phyloP scores from a whole-genome alignment of 2,329 filamentous ascomycete species.

The Triangularia verruculosa region DNA sequence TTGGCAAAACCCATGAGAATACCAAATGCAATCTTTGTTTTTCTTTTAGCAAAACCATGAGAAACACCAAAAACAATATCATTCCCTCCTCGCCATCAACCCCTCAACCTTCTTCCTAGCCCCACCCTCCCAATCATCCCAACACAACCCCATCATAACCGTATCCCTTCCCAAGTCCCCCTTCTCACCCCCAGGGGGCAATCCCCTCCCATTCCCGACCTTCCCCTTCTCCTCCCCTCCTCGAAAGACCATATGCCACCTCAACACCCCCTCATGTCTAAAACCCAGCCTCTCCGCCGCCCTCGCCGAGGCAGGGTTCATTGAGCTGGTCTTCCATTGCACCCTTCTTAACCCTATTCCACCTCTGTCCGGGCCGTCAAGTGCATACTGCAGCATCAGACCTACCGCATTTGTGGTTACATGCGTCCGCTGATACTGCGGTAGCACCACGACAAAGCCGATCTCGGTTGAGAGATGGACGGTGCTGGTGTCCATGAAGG shows the following conservation, averaged over 20 bases:
- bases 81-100: conserved; percentile 25
- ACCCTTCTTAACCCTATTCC: conserved; percentile 32
- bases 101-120: conserved; percentile 20
- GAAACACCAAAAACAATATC: neutral
- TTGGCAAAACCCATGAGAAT: too few relatives aligned
- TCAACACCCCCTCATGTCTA: conserved; percentile 31
- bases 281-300: conserved; percentile 37
- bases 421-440: conserved; percentile 35
- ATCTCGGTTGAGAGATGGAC: conserved; percentile 29
- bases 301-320: conserved; percentile 28
- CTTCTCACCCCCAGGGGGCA: conserved; percentile 26
- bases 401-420: conserved; percentile 36
- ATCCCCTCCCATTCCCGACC: conserved; percentile 26
- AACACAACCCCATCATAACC: conserved; percentile 29
- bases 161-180: conserved; percentile 31
- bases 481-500: conserved; percentile 27
- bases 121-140: conserved; percentile 31
- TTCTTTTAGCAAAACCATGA: too few relatives aligned
- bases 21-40: too few relatives aligned
- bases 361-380: conserved; percentile 18
- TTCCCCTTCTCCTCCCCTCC: conserved; percentile 26
- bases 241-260: conserved; percentile 33
- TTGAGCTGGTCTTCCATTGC: conserved; percentile 34
- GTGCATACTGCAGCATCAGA: conserved; percentile 33
- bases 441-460: conserved; percentile 37